phyloP scores from a whole-genome alignment of 306 rosid genomes.

The Argentina anserina region DNA sequence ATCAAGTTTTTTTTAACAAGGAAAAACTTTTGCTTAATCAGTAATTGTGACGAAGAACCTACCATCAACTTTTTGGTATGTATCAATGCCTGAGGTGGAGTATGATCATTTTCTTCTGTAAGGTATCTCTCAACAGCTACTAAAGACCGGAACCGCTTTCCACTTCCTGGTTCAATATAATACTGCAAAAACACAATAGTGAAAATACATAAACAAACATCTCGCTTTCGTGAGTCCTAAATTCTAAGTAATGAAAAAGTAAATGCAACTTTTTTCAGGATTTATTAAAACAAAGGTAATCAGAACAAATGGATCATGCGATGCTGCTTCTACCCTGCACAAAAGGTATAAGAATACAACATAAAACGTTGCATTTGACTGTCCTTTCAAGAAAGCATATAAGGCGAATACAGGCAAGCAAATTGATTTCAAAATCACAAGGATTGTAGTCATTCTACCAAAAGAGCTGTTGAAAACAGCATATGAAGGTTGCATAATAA shows the following conservation, averaged over 20 bases:
- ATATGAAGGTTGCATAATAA: not conserved
- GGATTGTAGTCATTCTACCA: not conserved
- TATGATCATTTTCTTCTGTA: constrained; percentile 21
- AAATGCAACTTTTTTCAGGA: not conserved
- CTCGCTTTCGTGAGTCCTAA: not conserved
- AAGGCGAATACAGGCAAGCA: not conserved
- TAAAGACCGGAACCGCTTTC: constrained; percentile 36
- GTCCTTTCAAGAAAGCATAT: not conserved
- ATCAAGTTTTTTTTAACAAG: too few species aligned
- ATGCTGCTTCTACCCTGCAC: not conserved
- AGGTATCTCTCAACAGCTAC: constrained; percentile 40
- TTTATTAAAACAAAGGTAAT: not conserved
- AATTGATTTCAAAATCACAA: not conserved
- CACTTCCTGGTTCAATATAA: constrained; percentile 36
- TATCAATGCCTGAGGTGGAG: constrained; percentile 35
- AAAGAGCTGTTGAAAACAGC: not conserved
- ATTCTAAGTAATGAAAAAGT: not conserved
- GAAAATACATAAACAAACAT: not conserved
- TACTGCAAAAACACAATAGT: constrained; percentile 38
- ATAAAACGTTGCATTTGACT: not conserved
- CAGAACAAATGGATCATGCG: not conserved
- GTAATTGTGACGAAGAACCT: constrained; percentile 2
- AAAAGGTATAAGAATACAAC: not conserved
- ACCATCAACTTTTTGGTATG: constrained; percentile 16
- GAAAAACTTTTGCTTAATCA: too few species aligned